phyloP scores from a whole-genome alignment of 1,284 basidiomycete genomes.

The Malassezia sympodialis region DNA sequence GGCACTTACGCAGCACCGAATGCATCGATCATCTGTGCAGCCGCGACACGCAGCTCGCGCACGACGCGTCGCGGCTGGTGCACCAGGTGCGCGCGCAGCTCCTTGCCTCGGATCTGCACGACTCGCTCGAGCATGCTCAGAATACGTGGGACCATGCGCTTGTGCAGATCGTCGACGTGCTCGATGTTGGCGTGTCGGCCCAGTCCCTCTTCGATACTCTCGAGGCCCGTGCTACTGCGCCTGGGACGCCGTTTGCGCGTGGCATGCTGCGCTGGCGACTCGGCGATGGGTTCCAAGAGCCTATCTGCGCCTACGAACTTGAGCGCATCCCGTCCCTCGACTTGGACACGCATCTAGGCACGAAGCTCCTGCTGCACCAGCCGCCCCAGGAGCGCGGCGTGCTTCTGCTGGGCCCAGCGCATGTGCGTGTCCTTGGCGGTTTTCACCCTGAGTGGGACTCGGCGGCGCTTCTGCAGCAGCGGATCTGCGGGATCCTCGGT shows the following conservation, averaged over 20 bases:
- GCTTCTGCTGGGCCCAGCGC: background rate
- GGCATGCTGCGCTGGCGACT: constrained; percentile 14
- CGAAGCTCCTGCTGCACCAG: constrained; percentile 5
- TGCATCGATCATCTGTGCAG: constrained; percentile 8
- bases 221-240: background rate
- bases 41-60: background rate
- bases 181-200: constrained; percentile 13
- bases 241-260: background rate
- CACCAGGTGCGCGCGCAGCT: constrained; percentile 9
- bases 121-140: constrained; percentile 7
- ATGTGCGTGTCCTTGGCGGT: constrained; percentile 5
- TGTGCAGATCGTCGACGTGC: constrained; percentile 3
- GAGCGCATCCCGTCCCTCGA: background rate
- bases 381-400: background rate
- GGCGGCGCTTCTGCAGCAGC: constrained; percentile 3
- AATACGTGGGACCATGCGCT: background rate
- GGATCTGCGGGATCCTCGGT: background rate
- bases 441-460: constrained; percentile 1
- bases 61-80: background rate
- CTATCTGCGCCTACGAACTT: constrained; percentile 6
- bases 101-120: constrained; percentile 7
- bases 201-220: constrained; percentile 9
- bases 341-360: constrained; percentile 7
- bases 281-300: constrained; percentile 1
- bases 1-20: constrained; percentile 3